A percentile compares a stretch with the other conserved stretches of the same genome.
Evolutionary conservation across 2,329 filamentous ascomycete species (phyloP).

Genomic region (Trichoderma atroviride): DNA sequence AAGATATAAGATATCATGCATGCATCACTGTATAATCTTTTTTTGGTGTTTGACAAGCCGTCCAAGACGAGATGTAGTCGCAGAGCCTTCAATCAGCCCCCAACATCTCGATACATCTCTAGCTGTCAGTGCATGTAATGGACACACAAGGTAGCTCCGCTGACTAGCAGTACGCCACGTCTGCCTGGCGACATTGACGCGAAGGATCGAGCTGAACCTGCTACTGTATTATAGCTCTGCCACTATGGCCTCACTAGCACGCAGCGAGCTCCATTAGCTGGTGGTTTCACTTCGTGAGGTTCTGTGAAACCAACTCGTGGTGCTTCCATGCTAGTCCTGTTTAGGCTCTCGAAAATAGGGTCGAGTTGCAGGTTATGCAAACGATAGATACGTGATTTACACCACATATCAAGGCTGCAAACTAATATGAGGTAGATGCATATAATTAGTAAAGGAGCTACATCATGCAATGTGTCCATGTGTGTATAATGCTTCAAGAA

Average conservation of each 20-base stretch:
- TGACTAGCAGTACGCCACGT: not conserved
- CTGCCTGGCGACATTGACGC: slow-evolving; percentile 8
- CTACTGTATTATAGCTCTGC: not conserved
- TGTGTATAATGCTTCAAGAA: not conserved
- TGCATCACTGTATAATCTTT: not conserved
- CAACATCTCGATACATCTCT: not conserved
- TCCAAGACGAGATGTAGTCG: not conserved
- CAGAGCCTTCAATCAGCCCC: not conserved
- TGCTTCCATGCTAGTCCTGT: slow-evolving; percentile 6
- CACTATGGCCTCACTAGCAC: not conserved
- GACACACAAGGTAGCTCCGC: not conserved
- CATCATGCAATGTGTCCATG: not conserved
- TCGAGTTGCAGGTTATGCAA: not conserved
- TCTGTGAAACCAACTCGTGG: not conserved
- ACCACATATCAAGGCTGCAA: not conserved
- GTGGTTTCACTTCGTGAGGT: not conserved
- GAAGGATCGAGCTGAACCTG: slow-evolving; percentile 12
- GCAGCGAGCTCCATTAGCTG: slow-evolving; percentile 1
- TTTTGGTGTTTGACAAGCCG: not conserved
- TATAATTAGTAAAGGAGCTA: not conserved
- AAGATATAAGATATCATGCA: not conserved
- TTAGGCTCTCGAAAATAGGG: not conserved
- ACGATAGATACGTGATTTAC: not conserved
- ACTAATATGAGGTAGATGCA: not conserved
- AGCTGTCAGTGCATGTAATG: not conserved